Evolutionary conservation across 2,329 filamentous ascomycete species (phyloP).

Genomic region (Apiospora sp.): DNA sequence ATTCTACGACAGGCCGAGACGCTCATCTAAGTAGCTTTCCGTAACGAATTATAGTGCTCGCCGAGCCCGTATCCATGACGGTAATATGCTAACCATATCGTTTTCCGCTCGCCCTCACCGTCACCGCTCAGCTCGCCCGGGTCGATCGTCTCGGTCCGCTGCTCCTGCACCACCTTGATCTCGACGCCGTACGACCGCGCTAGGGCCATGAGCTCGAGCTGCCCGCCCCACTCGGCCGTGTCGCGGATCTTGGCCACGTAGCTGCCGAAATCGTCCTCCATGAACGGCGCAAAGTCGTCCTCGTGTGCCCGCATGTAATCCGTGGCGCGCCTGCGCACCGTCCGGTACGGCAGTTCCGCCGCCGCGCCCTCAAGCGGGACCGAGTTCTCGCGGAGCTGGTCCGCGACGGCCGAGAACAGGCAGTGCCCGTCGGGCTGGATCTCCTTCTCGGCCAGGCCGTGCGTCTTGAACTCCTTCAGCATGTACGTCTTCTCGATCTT

Average conservation of each 20-base stretch:
- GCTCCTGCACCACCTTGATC: slow-evolving; percentile 88
- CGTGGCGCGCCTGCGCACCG: slow-evolving; percentile 75
- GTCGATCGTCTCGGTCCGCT: slow-evolving; percentile 78
- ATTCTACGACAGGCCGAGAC: background rate
- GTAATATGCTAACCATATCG: slow-evolving; percentile 94
- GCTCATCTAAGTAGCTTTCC: slow-evolving; percentile 46
- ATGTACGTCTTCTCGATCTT: slow-evolving; percentile 75
- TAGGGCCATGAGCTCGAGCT: slow-evolving; percentile 87
- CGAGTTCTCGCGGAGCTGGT: slow-evolving; percentile 71
- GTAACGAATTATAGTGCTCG: slow-evolving; percentile 95
- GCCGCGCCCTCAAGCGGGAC: slow-evolving; percentile 51
- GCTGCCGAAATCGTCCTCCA: slow-evolving; percentile 78
- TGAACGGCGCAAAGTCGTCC: slow-evolving; percentile 85
- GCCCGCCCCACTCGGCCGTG: slow-evolving; percentile 95
- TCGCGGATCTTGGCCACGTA: slow-evolving; percentile 82
- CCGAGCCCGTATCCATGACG: slow-evolving; percentile 91
- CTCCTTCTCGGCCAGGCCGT: slow-evolving; percentile 75
- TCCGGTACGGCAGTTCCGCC: slow-evolving; percentile 62
- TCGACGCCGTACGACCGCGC: slow-evolving; percentile 80
- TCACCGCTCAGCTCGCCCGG: slow-evolving; percentile 47
- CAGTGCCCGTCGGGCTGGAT: slow-evolving; percentile 95
- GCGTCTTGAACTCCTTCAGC: slow-evolving; percentile 68
- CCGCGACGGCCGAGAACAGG: slow-evolving; percentile 89
- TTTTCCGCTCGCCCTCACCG: slow-evolving; percentile 55
- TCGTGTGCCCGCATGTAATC: slow-evolving; percentile 77